Conservation (phyloP, 441 rosid species). For the Arabidopsis hybrid region DNA sequence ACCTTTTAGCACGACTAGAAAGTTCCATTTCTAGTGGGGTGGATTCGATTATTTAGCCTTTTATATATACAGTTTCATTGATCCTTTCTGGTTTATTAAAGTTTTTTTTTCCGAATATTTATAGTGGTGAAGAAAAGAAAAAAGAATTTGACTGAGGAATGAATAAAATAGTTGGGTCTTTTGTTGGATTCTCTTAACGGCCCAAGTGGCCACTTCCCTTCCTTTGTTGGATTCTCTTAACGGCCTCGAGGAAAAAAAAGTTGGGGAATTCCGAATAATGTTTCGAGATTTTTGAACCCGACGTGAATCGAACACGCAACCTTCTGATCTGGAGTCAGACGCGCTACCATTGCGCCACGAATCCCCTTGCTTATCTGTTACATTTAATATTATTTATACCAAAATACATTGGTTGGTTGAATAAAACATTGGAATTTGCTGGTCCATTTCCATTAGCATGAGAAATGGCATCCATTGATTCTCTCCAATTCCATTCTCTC, state of each 20-base stretch:
- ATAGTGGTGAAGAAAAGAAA: background rate
- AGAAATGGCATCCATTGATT: conserved; percentile 60
- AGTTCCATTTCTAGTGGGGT: conserved; percentile 31
- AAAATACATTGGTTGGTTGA: background rate
- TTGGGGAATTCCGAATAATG: background rate
- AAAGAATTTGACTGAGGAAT: conserved; percentile 35
- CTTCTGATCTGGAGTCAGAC: conserved; percentile 99
- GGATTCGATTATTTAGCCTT: conserved; percentile 23
- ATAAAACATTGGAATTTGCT: background rate
- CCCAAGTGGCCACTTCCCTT: no score
- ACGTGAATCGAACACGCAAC: conserved; percentile 98
- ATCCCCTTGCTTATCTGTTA: conserved; percentile 9
- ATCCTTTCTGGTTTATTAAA: conserved; percentile 10
- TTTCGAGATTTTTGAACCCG: conserved; percentile 59
- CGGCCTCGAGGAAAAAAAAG: background rate
- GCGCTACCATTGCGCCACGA: conserved; percentile 99
- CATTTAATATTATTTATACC: fast-evolving
- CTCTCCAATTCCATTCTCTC: conserved; percentile 52
- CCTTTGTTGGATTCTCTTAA: no score
- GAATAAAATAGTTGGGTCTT: background rate
- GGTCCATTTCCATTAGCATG: conserved; percentile 27
- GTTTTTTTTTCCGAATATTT: no score
- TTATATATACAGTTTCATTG: conserved; percentile 11
- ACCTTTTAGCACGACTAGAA: conserved; percentile 39
- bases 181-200: conserved; percentile 9